Percentiles rank a stretch among this genome's conserved stretches.
Conservation (phyloP, 352 stramenopile species). For the Phytopythium litorale region DNA sequence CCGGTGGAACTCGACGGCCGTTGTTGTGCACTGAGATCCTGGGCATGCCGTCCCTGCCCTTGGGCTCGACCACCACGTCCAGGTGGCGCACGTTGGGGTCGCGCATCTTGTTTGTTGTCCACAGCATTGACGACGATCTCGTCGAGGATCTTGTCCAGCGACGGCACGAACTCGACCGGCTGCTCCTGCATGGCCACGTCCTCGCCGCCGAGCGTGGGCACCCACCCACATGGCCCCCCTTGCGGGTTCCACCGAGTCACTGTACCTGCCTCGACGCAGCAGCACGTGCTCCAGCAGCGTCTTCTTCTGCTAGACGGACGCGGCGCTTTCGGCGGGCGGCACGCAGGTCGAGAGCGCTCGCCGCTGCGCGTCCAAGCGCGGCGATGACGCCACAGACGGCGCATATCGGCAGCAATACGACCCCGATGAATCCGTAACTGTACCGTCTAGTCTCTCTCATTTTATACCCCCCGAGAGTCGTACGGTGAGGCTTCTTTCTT, state of each 20-base stretch:
- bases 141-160: constrained; percentile 99
- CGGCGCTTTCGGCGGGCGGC: constrained; percentile 31
- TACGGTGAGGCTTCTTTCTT: too few relatives aligned
- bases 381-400: background rate
- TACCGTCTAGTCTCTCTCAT: too few relatives aligned
- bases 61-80: constrained; percentile 67
- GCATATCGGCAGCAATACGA: background rate
- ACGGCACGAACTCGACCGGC: constrained; percentile 73
- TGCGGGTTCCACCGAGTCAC: constrained; percentile 80
- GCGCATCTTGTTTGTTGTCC: constrained; percentile 92
- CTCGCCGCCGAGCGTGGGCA: constrained; percentile 15
- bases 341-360: constrained; percentile 18
- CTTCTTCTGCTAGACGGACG: constrained; percentile 89
- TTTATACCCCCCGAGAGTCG: too few relatives aligned
- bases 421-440: too few relatives aligned
- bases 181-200: constrained; percentile 63
- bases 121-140: constrained; percentile 99
- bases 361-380: background rate
- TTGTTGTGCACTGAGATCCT: constrained; percentile 99
- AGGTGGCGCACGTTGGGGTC: constrained; percentile 75
- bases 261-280: constrained; percentile 90
- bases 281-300: constrained; percentile 88
- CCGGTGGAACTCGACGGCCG: constrained; percentile 95
- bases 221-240: constrained; percentile 79
- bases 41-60: constrained; percentile 46